These are phyloP conservation scores for Neurospora sp. DNA, from an alignment of 495 filamentous ascomycete species.

Conservation along the genomic window DNA sequence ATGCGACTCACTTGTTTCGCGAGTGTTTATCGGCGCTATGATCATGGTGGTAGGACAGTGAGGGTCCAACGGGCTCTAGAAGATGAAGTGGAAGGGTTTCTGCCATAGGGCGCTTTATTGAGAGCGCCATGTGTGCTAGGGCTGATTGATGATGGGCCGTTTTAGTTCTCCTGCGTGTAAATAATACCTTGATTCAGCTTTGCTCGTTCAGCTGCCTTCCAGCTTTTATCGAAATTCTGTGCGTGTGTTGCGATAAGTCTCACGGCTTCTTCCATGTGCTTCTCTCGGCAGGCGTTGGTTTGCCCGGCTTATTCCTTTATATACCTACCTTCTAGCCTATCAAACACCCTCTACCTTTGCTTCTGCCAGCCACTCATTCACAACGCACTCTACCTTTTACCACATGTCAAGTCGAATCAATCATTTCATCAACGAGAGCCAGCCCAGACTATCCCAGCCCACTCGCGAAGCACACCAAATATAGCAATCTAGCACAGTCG, in stretches of 20 bases:
- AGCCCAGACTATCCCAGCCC: not conserved
- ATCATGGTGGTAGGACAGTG: not conserved
- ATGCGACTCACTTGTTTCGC: not conserved
- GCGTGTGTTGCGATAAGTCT: not conserved
- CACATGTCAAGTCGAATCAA: not conserved
- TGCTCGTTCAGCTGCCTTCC: not conserved
- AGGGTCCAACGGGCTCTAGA: not conserved
- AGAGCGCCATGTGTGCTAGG: not conserved
- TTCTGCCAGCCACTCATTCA: not conserved
- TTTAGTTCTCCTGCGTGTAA: not conserved
- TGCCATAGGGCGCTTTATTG: not conserved
- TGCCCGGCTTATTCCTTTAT: not conserved
- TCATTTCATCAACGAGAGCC: not conserved
- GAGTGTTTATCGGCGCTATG: not conserved
- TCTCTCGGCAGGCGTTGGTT: not conserved
- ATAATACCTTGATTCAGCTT: not conserved
- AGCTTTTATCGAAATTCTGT: not conserved
- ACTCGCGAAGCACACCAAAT: not conserved
- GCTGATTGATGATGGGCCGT: not conserved
- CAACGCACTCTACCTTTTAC: not conserved
- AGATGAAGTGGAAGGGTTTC: not conserved
- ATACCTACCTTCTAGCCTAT: not conserved
- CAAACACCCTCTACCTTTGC: not conserved
- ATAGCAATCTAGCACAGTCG: not conserved
- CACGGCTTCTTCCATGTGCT: not conserved